Conservation (phyloP, 106 monocot species). For the Dendrobium catenatum region DNA sequence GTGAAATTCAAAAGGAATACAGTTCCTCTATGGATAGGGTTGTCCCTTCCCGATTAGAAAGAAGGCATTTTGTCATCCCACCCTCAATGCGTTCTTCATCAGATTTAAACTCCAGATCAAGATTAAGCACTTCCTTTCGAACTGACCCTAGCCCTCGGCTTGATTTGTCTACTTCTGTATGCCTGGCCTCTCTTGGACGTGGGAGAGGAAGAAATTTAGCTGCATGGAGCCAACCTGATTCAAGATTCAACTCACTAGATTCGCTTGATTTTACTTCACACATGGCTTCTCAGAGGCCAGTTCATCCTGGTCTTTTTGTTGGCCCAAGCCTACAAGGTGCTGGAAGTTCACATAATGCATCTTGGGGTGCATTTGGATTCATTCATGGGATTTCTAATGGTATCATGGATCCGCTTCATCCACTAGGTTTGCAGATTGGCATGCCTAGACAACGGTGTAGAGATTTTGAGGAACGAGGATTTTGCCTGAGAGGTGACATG, state of each 20-base stretch:
- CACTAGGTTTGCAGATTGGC: constrained; percentile 64
- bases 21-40: constrained; percentile 30
- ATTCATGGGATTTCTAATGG: constrained; percentile 73
- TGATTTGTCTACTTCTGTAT: constrained; percentile 38
- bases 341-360: constrained; percentile 45
- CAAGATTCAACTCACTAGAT: constrained; percentile 56
- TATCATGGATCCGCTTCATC: constrained; percentile 77
- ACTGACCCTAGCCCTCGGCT: constrained; percentile 27
- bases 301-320: constrained; percentile 53
- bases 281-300: constrained; percentile 58
- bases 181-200: constrained; percentile 43
- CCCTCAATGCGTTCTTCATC: constrained; percentile 14
- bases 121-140: constrained; percentile 27
- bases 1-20: constrained; percentile 21
- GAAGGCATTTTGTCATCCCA: constrained; percentile 19
- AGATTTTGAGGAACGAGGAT: constrained; percentile 96
- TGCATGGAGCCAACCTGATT: constrained; percentile 56
- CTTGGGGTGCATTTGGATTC: constrained; percentile 88
- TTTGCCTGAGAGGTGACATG: constrained; percentile 98
- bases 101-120: constrained; percentile 34
- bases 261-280: constrained; percentile 63
- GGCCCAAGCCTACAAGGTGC: constrained; percentile 46
- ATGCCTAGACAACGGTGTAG: constrained; percentile 85
- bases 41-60: constrained; percentile 34
- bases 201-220: constrained; percentile 65